Base-by-base conservation (phyloP, 129 eudicot species). In the Escallonia rubra region DNA sequence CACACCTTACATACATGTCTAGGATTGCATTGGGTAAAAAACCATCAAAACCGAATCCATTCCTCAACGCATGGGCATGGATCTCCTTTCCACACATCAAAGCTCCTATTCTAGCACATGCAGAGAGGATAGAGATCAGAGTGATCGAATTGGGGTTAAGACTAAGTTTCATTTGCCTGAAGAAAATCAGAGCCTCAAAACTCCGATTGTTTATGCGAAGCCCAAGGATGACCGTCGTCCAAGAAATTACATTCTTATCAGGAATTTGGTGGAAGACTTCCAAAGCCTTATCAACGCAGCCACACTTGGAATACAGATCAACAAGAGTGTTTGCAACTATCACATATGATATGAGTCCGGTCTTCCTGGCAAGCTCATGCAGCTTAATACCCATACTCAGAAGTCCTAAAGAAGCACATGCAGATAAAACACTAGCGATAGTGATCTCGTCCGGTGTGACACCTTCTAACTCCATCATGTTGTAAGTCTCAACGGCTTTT, bases 1-100 rank as follows among this genome's bases (percentile, higher is more conserved):
- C 98, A 55, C 98, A 88, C 75, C 83, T 83, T 42, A 86, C 85
- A 51, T 91, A 91, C 95, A 91, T 83, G 74, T 91, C 96, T 9
- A 91, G 82, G 50, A 91, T 69, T 50, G 96, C 90, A 60, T 91
- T 91, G 4, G 91, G 91, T 15, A 88, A 44, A 82, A 64, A 85
- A 15, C 91, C 95, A 52, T 81, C 85, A 65, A 63, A 81, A 44
- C 72, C 89, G 43, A 83, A 66, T 57, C 85, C 88, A 45, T 1
- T 70, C 61, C 91, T 85, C 60, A 91, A 77, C 3, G 95, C 74
- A 54, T 88, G 82, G 10, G 95, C 94, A 41, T 91, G 98, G 63
- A 88, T 81, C 80, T 91, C 98, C 45, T 91, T 81, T 59, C 98
- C 98, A 61, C 80, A 66, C 79, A 64, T 74, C 72, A 91, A 61